Conservation (phyloP, 2,329 filamentous ascomycete species). For the Aspergillus sclerotialis region DNA sequence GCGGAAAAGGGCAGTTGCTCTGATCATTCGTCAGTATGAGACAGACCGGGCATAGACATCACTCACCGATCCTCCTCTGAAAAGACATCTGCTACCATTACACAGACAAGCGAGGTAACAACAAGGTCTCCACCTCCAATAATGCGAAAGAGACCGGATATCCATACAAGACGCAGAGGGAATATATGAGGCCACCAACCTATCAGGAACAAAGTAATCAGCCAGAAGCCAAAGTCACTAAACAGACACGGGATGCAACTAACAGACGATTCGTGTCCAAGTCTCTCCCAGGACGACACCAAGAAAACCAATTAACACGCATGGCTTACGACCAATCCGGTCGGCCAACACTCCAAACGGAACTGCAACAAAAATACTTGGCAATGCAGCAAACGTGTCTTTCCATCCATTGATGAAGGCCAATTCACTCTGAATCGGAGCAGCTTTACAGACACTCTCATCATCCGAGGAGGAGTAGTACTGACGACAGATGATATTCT, state of each 20-base stretch:
- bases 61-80: constrained; percentile 22
- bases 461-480: background rate
- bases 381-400: constrained; percentile 16
- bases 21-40: constrained; percentile 1
- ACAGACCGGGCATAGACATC: too few species aligned
- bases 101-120: constrained; percentile 11
- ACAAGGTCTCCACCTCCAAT: constrained; percentile 21
- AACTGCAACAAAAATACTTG: constrained; percentile 22
- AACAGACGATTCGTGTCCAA: constrained; percentile 23
- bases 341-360: constrained; percentile 24
- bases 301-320: constrained; percentile 14
- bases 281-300: constrained; percentile 16
- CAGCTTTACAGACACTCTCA: constrained; percentile 19
- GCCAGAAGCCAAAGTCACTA: too few species aligned
- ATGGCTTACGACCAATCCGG: constrained; percentile 20
- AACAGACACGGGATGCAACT: constrained; percentile 5
- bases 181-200: constrained; percentile 11
- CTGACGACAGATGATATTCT: background rate
- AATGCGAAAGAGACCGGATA: constrained; percentile 14
- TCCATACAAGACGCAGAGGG: constrained; percentile 21
- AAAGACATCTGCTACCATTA: constrained; percentile 21
- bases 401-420: constrained; percentile 23
- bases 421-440: constrained; percentile 22
- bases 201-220: background rate
- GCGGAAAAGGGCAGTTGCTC: constrained; percentile 17